These are phyloP conservation scores for Aspergillus alliaceus DNA, from an alignment of 2,329 filamentous ascomycete genomes.

Conservation along the genomic window DNA sequence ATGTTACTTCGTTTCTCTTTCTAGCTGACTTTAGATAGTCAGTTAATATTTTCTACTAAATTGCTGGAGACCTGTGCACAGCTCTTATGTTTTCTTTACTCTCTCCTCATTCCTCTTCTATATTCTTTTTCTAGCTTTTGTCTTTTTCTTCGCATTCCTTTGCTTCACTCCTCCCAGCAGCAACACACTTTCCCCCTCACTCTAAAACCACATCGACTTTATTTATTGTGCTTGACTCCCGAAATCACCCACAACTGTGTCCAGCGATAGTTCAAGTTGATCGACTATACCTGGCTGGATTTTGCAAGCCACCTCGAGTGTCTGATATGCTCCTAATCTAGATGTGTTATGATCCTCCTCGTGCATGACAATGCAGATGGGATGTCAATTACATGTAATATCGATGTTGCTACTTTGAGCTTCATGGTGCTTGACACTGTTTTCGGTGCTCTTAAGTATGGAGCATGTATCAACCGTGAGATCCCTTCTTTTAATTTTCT, in stretches of 20 bases:
- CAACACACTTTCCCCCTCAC: conserved; percentile 15
- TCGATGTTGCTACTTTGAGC: conserved; percentile 33
- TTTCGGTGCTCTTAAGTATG: conserved; percentile 33
- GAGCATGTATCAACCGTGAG: conserved; percentile 45
- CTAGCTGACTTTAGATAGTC: not conserved
- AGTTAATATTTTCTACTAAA: not conserved
- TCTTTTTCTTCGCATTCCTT: conserved; percentile 10
- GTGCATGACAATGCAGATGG: conserved; percentile 32
- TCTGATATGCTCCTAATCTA: conserved; percentile 9
- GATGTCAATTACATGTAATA: conserved; percentile 32
- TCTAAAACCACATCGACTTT: conserved; percentile 8
- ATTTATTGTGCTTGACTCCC: not conserved
- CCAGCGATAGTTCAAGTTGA: conserved; percentile 2
- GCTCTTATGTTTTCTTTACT: conserved; percentile 1
- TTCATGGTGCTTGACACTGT: conserved; percentile 33
- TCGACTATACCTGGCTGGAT: conserved; percentile 1
- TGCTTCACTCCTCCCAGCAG: conserved; percentile 5
- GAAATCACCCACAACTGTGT: not conserved
- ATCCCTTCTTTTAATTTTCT: conserved; percentile 1
- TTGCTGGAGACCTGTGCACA: not conserved
- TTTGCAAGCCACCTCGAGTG: not conserved
- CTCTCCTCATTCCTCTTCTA: conserved; percentile 18
- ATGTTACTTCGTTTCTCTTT: conserved; percentile 9
- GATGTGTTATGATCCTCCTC: conserved; percentile 20
- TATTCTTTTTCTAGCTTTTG: not conserved